A percentile compares a stretch with the other conserved stretches of the same genome.
phyloP scores from a whole-genome alignment of 2,329 filamentous ascomycete genomes.

The Hypomyces perniciosus region DNA sequence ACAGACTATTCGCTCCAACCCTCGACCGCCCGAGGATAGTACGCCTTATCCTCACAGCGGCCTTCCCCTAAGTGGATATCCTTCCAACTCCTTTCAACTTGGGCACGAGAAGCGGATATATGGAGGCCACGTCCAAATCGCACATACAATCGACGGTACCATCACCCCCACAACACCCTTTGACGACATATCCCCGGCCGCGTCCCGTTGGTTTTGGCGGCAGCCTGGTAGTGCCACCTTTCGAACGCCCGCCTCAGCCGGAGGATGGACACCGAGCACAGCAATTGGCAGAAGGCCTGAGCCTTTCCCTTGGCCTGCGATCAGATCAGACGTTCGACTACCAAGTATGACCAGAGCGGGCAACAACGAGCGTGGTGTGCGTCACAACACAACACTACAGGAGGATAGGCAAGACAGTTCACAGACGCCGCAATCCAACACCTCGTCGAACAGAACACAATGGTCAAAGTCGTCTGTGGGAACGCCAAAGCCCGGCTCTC shows the following conservation, averaged over 20 bases:
- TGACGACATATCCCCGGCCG: constrained; percentile 16
- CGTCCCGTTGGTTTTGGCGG: constrained; percentile 18
- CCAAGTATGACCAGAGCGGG: constrained; percentile 1
- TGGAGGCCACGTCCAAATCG: constrained; percentile 15
- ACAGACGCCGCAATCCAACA: constrained; percentile 10
- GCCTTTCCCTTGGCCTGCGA: constrained; percentile 20
- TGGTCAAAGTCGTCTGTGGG: constrained; percentile 5
- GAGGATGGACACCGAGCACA: constrained; percentile 13
- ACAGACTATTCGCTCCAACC: constrained; percentile 21
- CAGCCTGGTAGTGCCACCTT: constrained; percentile 13
- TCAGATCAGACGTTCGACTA: constrained; percentile 3
- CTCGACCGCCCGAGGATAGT: constrained; percentile 24
- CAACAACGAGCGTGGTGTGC: background rate
- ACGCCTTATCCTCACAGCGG: constrained; percentile 25
- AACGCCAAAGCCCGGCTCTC: background rate
- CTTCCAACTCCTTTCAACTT: constrained; percentile 8
- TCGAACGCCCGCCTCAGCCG: constrained; percentile 14
- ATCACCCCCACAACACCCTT: constrained; percentile 16
- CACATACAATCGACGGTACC: background rate
- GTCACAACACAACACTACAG: background rate
- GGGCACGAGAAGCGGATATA: constrained; percentile 16
- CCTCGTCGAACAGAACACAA: constrained; percentile 9
- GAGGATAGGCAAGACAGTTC: constrained; percentile 1
- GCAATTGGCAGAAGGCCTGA: constrained; percentile 17
- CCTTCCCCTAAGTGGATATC: constrained; percentile 17